Evolutionary conservation across 1,284 basidiomycete species (phyloP).

Genomic region (Salmacisia buchloeana): DNA sequence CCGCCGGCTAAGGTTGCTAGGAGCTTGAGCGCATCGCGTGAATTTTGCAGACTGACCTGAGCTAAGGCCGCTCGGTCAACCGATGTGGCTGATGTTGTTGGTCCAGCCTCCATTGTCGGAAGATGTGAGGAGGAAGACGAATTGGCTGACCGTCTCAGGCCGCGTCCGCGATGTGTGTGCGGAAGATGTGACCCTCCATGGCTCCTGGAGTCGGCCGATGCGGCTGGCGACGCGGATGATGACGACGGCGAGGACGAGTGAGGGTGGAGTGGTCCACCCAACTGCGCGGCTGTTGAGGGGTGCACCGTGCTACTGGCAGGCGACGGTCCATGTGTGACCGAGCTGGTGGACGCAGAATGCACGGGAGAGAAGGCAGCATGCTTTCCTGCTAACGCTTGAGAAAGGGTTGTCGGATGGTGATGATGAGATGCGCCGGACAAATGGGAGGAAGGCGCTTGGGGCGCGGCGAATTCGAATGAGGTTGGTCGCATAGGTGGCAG

Average conservation of each 20-base stretch:
- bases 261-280: neutral
- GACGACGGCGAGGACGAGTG: neutral
- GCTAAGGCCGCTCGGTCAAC: conserved; percentile 4
- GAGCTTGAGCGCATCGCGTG: neutral
- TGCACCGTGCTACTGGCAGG: neutral
- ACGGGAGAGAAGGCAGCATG: no score
- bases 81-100: neutral
- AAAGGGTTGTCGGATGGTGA: no score
- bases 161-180: neutral
- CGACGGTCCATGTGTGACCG: neutral
- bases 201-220: neutral
- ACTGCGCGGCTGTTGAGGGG: neutral
- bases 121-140: neutral
- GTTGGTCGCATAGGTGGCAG: neutral
- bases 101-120: neutral
- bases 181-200: no score
- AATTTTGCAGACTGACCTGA: conserved; percentile 1
- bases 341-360: neutral
- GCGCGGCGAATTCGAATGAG: neutral
- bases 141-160: neutral
- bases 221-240: neutral
- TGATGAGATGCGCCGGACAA: no score
- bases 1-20: neutral
- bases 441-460: neutral
- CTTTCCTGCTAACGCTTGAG: no score